phyloP scores from a whole-genome alignment of 2,329 filamentous ascomycete genomes.

The Phyllosticta paracitricarpa region DNA sequence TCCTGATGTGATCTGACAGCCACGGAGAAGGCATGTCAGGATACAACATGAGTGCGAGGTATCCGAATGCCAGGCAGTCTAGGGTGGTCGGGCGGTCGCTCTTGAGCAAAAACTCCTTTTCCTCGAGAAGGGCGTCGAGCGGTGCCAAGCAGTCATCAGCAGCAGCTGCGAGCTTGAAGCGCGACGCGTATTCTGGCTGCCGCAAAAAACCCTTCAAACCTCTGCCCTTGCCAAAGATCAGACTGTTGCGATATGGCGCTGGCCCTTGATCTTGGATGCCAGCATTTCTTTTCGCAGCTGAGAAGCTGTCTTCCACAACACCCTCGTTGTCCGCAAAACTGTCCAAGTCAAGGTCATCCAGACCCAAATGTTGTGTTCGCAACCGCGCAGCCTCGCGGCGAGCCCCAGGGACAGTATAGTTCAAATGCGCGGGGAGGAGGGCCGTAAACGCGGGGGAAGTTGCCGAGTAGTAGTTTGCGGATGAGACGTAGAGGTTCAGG shows the following conservation, averaged over 20 bases:
- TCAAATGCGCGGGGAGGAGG: conserved; percentile 75
- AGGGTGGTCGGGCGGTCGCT: conserved; percentile 48
- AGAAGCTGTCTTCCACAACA: conserved; percentile 15
- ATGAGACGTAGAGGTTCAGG: conserved; percentile 81
- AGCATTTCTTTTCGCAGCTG: conserved; percentile 27
- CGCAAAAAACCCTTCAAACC: conserved; percentile 54
- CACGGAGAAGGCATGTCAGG: conserved; percentile 53
- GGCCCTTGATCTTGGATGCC: conserved; percentile 27
- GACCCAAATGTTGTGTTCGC: conserved; percentile 48
- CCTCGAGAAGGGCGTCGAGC: conserved; percentile 52
- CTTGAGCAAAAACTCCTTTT: conserved; percentile 47
- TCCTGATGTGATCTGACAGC: conserved; percentile 47
- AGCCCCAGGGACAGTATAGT: conserved; percentile 72
- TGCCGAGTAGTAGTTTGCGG: conserved; percentile 68
- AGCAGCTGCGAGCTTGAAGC: conserved; percentile 67
- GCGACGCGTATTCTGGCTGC: conserved; percentile 56
- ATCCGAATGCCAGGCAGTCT: conserved; percentile 74
- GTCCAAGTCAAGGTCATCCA: conserved; percentile 37
- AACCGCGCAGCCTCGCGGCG: conserved; percentile 60
- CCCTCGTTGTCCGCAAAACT: conserved; percentile 22
- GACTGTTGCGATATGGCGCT: conserved; percentile 22
- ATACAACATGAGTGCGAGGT: conserved; percentile 62
- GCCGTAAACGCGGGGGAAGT: conserved; percentile 74
- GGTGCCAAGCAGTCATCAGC: conserved; percentile 61
- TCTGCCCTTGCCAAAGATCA: conserved; percentile 45